Conservation (phyloP, 1,139 yeast species). For the Nakaseomyces glabratus region DNA sequence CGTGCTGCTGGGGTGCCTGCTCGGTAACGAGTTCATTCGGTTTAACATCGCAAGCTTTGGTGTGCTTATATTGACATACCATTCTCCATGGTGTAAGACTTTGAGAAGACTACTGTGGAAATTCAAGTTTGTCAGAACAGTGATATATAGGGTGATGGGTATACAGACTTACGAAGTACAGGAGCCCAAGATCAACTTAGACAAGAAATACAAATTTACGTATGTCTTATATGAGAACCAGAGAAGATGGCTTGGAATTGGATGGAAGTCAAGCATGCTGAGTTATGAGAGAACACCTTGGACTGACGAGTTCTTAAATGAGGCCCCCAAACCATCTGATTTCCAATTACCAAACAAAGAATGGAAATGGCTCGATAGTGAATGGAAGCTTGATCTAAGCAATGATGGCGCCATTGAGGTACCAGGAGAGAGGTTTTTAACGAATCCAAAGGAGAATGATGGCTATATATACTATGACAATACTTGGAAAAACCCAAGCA, state of each 20-base stretch:
- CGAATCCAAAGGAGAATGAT: conserved; percentile 72
- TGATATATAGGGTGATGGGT: conserved; percentile 79
- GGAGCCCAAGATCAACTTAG: conserved; percentile 43
- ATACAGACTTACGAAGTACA: conserved; percentile 7
- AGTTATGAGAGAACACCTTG: conserved; percentile 93
- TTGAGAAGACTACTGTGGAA: conserved; percentile 80
- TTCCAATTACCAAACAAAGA: conserved; percentile 78
- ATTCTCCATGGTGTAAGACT: conserved; percentile 75
- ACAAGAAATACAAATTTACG: conserved; percentile 48
- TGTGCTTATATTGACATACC: conserved; percentile 64
- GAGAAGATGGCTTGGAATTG: conserved; percentile 95
- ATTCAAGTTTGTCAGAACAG: conserved; percentile 56
- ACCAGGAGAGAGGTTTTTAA: conserved; percentile 54
- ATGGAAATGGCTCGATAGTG: conserved; percentile 93
- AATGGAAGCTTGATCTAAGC: conserved; percentile 86
- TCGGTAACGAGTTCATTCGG: conserved; percentile 1
- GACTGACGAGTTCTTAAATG: conserved; percentile 95
- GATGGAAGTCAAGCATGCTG: conserved; percentile 89
- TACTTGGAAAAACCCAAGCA: conserved; percentile 86
- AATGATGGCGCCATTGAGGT: conserved; percentile 80
- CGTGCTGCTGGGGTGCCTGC: conserved; percentile 35
- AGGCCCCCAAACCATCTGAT: conserved; percentile 66
- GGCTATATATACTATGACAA: conserved; percentile 87
- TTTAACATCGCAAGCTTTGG: conserved; percentile 34
- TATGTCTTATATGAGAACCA: conserved; percentile 94